A percentile compares a stretch with the other conserved stretches of the same genome.
These are phyloP conservation scores for Fistulinella cinereoalba DNA, from an alignment of 1,284 basidiomycete species.

Conservation along the genomic window DNA sequence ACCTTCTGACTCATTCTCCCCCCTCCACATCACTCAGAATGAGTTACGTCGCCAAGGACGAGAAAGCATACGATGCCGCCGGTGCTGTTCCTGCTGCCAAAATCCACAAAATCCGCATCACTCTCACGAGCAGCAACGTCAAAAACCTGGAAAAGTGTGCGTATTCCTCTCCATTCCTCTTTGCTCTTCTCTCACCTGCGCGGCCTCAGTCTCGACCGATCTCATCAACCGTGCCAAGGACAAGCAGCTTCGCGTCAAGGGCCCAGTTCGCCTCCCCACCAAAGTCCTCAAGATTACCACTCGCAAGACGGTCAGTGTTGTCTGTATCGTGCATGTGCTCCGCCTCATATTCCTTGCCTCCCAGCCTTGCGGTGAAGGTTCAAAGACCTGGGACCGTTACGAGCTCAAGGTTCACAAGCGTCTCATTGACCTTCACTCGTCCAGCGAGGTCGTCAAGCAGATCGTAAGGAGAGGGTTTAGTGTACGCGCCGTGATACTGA, in stretches of 20 bases:
- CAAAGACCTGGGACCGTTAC: constrained; percentile 99
- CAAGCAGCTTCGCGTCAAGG: constrained; percentile 99
- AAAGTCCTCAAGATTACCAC: constrained; percentile 99
- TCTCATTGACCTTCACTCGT: constrained; percentile 98
- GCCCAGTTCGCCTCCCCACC: constrained; percentile 98
- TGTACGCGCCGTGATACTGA: constrained; percentile 3
- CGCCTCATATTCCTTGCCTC: constrained; percentile 8
- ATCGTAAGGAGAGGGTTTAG: constrained; percentile 63
- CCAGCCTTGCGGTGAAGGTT: constrained; percentile 99
- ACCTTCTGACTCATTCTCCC: constrained; percentile 70
- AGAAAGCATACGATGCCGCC: constrained; percentile 96
- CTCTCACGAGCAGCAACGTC: constrained; percentile 97
- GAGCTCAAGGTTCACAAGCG: constrained; percentile 99
- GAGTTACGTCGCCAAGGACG: constrained; percentile 99
- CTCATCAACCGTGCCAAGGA: constrained; percentile 99
- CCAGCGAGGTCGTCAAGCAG: constrained; percentile 99
- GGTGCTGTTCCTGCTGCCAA: constrained; percentile 86
- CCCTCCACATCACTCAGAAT: constrained; percentile 53
- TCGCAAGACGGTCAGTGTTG: constrained; percentile 83
- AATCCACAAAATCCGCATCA: constrained; percentile 99
- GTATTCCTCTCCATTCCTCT: constrained; percentile 8
- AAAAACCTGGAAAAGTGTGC: constrained; percentile 98
- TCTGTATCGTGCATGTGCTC: neutral
- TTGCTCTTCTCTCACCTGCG: neutral
- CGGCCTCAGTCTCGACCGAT: constrained; percentile 80